Base-by-base conservation (phyloP, 345 rosid species). In the Leavenworthia alabamica region DNA sequence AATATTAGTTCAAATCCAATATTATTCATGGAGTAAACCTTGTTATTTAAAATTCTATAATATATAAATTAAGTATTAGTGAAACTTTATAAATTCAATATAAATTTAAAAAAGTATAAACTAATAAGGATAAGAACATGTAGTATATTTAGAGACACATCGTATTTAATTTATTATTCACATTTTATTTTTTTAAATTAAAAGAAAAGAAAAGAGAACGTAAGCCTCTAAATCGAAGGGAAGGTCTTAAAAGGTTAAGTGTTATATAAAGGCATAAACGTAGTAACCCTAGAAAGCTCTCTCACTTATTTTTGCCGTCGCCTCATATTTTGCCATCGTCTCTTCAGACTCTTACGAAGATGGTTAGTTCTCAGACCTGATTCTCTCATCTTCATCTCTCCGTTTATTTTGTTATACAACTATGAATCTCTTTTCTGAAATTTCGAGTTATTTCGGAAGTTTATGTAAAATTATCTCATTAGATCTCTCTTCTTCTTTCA, bases 271-370 rank as follows among this genome's bases (percentile, higher is more conserved):
- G 16, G 23, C 15, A 14, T 20, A 8, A 8, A 10, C 17, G 58
- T 58, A n/a, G 28, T 14, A 68, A 16, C 66, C 72, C 72, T 68
- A 67, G 10, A 15, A 41, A 12, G 2, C 60, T 60, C 60, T 60
- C 61, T 60, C 48, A 56, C 56, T 9, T 52, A 3, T 52, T 2
- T 29, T 33, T n/a, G 66, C 36, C 24, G 46, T 33, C 24, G 48
- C 59, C 40, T 43, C 37, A 15, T 6, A 13, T 59, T 49, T 52
- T 22, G 60, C 73, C 51, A 62, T 62, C 63, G 49, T 55, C 45
- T 39, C 63, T 62, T 27, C 36, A 54, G 63, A 45, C 5, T 20
- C 36, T 47, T 22, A 46, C 64, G 58, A 70, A 70, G 69, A 70
- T 70, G 74, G 74, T 70, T 19, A 19, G 68, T 14, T 28, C 55